Conservation (phyloP, 2,329 filamentous ascomycete genomes). For the Phialophora macrospora region DNA sequence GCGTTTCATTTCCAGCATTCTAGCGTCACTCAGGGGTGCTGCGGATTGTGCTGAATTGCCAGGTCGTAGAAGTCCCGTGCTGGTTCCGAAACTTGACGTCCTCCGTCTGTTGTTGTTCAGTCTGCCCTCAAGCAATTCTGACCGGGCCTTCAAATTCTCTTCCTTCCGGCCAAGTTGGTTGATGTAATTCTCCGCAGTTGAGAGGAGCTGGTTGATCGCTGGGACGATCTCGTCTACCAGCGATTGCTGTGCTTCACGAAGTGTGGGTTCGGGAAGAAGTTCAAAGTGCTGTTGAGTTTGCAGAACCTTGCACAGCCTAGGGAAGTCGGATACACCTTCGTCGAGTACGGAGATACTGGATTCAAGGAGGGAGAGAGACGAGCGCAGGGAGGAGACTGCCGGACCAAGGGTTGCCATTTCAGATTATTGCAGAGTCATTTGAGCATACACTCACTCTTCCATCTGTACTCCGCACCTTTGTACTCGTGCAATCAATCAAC, state of each 20-base stretch:
- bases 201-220: constrained; percentile 77
- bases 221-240: constrained; percentile 89
- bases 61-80: constrained; percentile 28
- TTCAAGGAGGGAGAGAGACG: constrained; percentile 65
- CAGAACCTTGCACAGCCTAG: constrained; percentile 65
- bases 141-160: constrained; percentile 79
- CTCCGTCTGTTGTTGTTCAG: constrained; percentile 54
- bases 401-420: constrained; percentile 56
- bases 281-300: constrained; percentile 84
- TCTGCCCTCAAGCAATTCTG: constrained; percentile 80
- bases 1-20: constrained; percentile 67
- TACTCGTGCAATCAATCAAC: constrained; percentile 15
- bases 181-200: constrained; percentile 80
- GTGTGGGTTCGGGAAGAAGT: constrained; percentile 81
- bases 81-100: constrained; percentile 30
- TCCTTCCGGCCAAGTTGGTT: constrained; percentile 83
- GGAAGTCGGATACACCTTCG: constrained; percentile 65
- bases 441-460: background rate
- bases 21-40: constrained; percentile 43
- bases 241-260: constrained; percentile 79
- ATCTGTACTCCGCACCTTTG: background rate
- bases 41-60: constrained; percentile 31
- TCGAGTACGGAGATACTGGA: constrained; percentile 68
- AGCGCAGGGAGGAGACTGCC: constrained; percentile 65
- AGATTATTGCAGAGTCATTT: background rate